A percentile compares a stretch with the other conserved stretches of the same genome.
Evolutionary conservation across 2,329 filamentous ascomycete species (phyloP).

Genomic region (Penicillium sclerotigenum): DNA sequence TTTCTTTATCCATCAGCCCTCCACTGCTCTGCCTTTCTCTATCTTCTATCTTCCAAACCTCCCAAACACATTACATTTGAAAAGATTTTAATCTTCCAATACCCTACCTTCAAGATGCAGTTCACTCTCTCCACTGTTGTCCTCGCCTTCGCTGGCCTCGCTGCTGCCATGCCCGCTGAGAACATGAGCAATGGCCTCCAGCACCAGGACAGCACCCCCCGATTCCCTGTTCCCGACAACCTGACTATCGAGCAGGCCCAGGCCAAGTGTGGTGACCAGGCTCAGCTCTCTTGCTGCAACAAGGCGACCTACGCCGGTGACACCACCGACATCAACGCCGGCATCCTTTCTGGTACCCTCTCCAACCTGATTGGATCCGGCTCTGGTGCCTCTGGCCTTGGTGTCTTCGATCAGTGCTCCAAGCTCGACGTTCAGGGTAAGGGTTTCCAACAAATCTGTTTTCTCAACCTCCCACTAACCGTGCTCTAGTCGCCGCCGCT

Average conservation of each 20-base stretch:
- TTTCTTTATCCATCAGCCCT: conserved; percentile 6
- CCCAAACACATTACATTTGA: conserved; percentile 8
- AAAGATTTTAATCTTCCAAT: conserved; percentile 22
- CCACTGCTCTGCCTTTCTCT: conserved; percentile 7
- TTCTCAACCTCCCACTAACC: not conserved
- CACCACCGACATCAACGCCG: conserved; percentile 29
- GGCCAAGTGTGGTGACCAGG: conserved; percentile 38
- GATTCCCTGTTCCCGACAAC: conserved; percentile 22
- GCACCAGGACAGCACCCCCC: not conserved
- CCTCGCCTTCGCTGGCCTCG: conserved; percentile 33
- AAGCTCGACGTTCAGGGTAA: conserved; percentile 34
- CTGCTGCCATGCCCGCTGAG: conserved; percentile 27
- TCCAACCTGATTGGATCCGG: conserved; percentile 33
- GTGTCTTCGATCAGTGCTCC: conserved; percentile 42
- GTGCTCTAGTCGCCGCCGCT: conserved; percentile 16
- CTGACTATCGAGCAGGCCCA: conserved; percentile 36
- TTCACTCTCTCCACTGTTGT: conserved; percentile 32
- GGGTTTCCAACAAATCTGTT: not conserved
- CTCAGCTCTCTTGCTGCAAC: conserved; percentile 41
- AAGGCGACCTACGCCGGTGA: conserved; percentile 35
- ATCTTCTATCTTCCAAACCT: conserved; percentile 5
- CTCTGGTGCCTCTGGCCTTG: conserved; percentile 31
- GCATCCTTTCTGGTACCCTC: conserved; percentile 32
- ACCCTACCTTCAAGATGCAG: conserved; percentile 36
- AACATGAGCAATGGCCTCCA: conserved; percentile 9